These are phyloP conservation scores for Lasiodiplodia gonubiensis DNA, from an alignment of 2,329 filamentous ascomycete species.

Conservation along the genomic window DNA sequence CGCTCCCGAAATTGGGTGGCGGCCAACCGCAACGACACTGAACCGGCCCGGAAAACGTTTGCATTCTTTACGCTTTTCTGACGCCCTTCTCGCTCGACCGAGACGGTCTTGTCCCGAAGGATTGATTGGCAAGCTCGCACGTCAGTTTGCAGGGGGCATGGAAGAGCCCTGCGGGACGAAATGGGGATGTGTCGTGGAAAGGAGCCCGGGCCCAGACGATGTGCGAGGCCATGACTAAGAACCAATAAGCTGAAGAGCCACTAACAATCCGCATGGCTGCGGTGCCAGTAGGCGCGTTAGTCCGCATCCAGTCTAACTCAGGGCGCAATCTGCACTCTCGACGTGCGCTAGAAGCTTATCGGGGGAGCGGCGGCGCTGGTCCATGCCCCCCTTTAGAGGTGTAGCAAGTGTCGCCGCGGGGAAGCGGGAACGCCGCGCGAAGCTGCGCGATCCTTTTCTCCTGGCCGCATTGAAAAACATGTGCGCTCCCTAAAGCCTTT, in stretches of 20 bases:
- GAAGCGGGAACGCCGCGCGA: neutral
- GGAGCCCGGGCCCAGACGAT: neutral
- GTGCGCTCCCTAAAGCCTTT: neutral
- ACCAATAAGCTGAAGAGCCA: neutral
- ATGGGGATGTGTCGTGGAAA: neutral
- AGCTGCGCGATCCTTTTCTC: conserved; percentile 6
- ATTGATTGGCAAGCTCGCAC: too few species aligned
- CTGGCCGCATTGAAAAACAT: neutral
- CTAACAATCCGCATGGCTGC: too few species aligned
- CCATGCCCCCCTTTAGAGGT: neutral
- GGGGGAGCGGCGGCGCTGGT: neutral
- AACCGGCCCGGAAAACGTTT: neutral
- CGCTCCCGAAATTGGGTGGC: neutral
- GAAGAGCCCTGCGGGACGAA: neutral
- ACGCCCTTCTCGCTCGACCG: too few species aligned
- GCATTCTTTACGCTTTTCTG: neutral
- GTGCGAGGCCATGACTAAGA: neutral
- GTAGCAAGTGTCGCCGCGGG: neutral
- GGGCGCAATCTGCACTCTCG: conserved; percentile 9
- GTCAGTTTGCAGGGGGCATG: neutral
- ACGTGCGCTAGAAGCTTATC: conserved; percentile 8
- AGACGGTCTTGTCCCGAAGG: too few species aligned
- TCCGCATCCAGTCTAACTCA: neutral
- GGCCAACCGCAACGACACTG: neutral
- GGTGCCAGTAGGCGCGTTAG: too few species aligned